These are phyloP conservation scores for Isoetes taiwanensis DNA, from an alignment of 75 land plant genomes.

Conservation along the genomic window DNA sequence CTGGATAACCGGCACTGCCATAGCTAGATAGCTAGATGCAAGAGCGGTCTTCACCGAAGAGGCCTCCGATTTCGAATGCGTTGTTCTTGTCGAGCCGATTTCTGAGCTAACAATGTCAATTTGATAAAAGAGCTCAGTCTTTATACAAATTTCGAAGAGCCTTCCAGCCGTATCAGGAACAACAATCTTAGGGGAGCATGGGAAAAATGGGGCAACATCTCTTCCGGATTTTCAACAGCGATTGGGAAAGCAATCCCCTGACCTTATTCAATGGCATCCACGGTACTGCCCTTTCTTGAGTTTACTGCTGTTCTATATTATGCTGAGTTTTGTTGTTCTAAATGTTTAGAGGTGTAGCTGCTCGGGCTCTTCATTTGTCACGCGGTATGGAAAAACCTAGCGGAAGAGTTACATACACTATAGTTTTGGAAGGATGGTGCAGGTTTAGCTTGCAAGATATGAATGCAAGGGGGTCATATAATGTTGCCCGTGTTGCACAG, in stretches of 20 bases:
- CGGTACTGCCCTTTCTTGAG: slow-evolving; percentile 1
- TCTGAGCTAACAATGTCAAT: too few species aligned
- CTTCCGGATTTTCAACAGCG: slow-evolving; percentile 27
- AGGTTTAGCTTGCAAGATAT: slow-evolving; percentile 81
- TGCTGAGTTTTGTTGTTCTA: too few species aligned
- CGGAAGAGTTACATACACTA: slow-evolving; percentile 91
- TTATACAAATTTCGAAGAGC: too few species aligned
- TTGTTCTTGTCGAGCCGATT: too few species aligned
- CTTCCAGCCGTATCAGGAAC: too few species aligned
- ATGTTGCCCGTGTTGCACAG: slow-evolving; percentile 55
- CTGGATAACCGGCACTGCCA: too few species aligned
- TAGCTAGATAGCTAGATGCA: too few species aligned
- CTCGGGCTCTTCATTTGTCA: slow-evolving; percentile 73
- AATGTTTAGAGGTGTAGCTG: slow-evolving; percentile 97
- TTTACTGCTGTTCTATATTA: not conserved
- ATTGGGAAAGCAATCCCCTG: slow-evolving; percentile 44
- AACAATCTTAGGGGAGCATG: not conserved
- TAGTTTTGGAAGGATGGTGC: slow-evolving; percentile 96
- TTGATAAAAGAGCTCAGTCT: too few species aligned
- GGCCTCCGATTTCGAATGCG: too few species aligned
- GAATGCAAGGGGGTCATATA: slow-evolving; percentile 64
- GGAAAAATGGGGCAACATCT: slow-evolving; percentile 1
- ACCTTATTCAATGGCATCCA: slow-evolving; percentile 53
- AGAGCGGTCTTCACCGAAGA: too few species aligned
- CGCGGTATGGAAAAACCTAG: slow-evolving; percentile 90